A percentile compares a stretch with the other conserved stretches of the same genome.
Conservation (phyloP, 768 basidiomycete genomes). For the Ramaria sp. region DNA sequence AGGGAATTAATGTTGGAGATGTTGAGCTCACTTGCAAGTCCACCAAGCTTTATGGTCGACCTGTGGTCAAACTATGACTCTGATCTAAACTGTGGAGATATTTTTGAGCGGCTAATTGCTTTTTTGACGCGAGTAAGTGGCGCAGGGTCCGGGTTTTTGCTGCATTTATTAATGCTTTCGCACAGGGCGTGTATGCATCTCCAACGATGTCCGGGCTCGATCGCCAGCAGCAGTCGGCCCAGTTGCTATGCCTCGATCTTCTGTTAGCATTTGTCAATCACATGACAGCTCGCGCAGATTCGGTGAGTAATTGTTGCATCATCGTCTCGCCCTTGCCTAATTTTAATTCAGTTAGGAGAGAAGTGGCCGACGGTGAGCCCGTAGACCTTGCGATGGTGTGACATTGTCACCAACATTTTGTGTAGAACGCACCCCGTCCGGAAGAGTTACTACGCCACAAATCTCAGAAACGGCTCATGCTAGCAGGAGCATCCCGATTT, state of each 20-base stretch:
- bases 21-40: slow-evolving; percentile 66
- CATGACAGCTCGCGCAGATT: slow-evolving; percentile 62
- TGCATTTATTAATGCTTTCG: not conserved
- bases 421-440: slow-evolving; percentile 44
- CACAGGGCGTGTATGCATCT: slow-evolving; percentile 70
- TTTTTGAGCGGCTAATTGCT: slow-evolving; percentile 82
- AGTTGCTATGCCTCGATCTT: slow-evolving; percentile 81
- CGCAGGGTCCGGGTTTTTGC: not conserved
- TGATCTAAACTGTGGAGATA: slow-evolving; percentile 91
- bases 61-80: slow-evolving; percentile 96
- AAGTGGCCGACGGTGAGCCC: slow-evolving; percentile 54
- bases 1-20: slow-evolving; percentile 87
- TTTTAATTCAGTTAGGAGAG: slow-evolving; percentile 27
- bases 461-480: slow-evolving; percentile 75
- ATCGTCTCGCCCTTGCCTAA: slow-evolving; percentile 7
- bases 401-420: not conserved
- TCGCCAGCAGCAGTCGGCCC: slow-evolving; percentile 62
- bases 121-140: slow-evolving; percentile 76
- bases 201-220: slow-evolving; percentile 49
- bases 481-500: slow-evolving; percentile 77
- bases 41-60: slow-evolving; percentile 91
- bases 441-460: slow-evolving; percentile 58
- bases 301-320: slow-evolving; percentile 22
- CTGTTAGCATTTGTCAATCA: slow-evolving; percentile 79
- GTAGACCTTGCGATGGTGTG: not conserved